Conservation (phyloP, 1,284 basidiomycete species). For the Rhodotorula mucilaginosa region DNA sequence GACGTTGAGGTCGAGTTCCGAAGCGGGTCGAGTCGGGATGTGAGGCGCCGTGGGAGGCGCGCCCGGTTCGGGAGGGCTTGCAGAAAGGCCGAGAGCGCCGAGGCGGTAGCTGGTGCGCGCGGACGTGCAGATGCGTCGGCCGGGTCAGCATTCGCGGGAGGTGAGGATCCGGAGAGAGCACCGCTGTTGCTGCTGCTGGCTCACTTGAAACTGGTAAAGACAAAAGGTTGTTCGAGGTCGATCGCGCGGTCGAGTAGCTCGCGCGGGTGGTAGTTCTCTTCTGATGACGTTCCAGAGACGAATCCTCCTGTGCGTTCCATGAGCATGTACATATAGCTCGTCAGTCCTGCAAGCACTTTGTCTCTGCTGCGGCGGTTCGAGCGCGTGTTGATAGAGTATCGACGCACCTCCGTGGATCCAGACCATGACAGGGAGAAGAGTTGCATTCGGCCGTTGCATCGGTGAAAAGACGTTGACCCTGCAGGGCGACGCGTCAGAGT, state of each 20-base stretch:
- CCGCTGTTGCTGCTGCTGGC: background rate
- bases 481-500: background rate
- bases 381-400: too few species aligned
- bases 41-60: constrained; percentile 26
- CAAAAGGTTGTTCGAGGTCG: constrained; percentile 25
- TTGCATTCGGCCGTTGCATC: constrained; percentile 12
- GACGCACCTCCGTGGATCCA: constrained; percentile 28
- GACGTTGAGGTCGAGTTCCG: constrained; percentile 39
- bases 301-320: constrained; percentile 23
- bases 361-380: too few species aligned
- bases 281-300: constrained; percentile 26
- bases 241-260: constrained; percentile 28
- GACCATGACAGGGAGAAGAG: constrained; percentile 32
- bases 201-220: constrained; percentile 37
- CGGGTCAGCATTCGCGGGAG: background rate
- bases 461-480: constrained; percentile 39
- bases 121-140: background rate
- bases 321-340: too few species aligned
- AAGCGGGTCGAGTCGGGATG: constrained; percentile 22
- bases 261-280: constrained; percentile 28
- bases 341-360: too few species aligned
- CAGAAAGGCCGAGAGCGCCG: constrained; percentile 32
- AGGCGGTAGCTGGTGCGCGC: constrained; percentile 34
- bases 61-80: constrained; percentile 25
- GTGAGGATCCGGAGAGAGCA: background rate